Base-by-base conservation (phyloP, 2,329 filamentous ascomycete species). In the Apiospora arundinis region DNA sequence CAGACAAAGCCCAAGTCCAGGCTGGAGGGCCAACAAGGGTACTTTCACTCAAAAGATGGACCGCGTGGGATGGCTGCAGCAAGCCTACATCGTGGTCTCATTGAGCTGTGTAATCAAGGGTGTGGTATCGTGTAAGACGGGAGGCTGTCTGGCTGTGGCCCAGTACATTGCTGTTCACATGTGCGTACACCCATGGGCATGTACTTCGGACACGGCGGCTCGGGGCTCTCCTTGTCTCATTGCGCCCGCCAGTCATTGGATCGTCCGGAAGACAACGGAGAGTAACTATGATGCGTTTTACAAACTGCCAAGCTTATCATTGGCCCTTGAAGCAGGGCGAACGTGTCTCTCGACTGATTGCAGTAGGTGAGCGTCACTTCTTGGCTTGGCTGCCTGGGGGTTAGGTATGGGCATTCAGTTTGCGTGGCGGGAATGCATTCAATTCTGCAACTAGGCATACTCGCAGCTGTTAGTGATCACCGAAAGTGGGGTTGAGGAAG, bases 401-500 rank as follows among this genome's bases (percentile, higher is more conserved):
- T 11, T n/a, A n/a, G n/a, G 37, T 32, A 63, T 40, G 56, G 25
- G 32, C n/a, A 32, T 40, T 63, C 56, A 63, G 56, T 63, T 49
- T 63, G 56, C 32, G 56, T 63, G 56, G 56, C 32, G 56, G 56
- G 56, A 40, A 63, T 63, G 56, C 16, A 42, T 25, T 32, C 60
- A 28, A 18, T 60, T 37, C 42, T 67, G 65, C 65, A 46, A 40
- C 65, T 67, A 67, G 42, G 16, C n/a, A 18, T 45, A 11, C 65
- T 67, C 44, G 40, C 44, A 67, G 40, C 40, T 67, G 23, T 60
- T 72, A 70, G 70, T 68, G 68, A 48, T 45, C 32, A 52, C 28
- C 68, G 28, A 70, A 45, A 68, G 68, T 70, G 70, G 68, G 68
- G 70, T 70, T 56, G 60, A 14, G n/a, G 68, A 12, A 70, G 42